Percentiles rank a stretch among this genome's conserved stretches.
These are phyloP conservation scores for Hypsizygus marmoreus DNA, from an alignment of 768 basidiomycete genomes.

Conservation along the genomic window DNA sequence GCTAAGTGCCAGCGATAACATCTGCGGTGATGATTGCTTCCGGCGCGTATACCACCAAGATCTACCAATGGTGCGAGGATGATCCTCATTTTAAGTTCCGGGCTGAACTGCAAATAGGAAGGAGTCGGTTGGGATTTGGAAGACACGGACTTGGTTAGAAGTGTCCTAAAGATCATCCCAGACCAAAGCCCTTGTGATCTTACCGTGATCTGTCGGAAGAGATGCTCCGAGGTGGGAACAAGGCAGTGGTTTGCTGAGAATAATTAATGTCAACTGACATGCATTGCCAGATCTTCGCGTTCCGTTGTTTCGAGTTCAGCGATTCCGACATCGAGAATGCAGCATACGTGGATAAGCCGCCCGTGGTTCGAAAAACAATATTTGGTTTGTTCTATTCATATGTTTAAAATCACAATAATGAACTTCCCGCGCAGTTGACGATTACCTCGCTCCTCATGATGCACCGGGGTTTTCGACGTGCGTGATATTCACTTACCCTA, in stretches of 20 bases:
- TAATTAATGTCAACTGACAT: slow-evolving; percentile 17
- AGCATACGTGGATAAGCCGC: neutral
- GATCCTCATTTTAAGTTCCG: too few relatives aligned
- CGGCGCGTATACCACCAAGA: slow-evolving; percentile 11
- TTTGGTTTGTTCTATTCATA: neutral
- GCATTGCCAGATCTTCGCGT: slow-evolving; percentile 22
- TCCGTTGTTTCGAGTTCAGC: slow-evolving; percentile 16
- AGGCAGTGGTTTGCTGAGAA: slow-evolving; percentile 20
- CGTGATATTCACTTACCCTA: neutral
- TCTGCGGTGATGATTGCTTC: slow-evolving; percentile 25
- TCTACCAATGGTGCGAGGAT: slow-evolving; percentile 3
- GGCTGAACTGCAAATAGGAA: slow-evolving; percentile 13
- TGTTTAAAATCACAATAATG: neutral
- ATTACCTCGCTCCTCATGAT: neutral
- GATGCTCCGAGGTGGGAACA: slow-evolving; percentile 45
- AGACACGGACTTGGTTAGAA: slow-evolving; percentile 29
- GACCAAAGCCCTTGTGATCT: slow-evolving; percentile 52
- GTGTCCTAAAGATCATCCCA: slow-evolving; percentile 43
- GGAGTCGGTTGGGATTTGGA: slow-evolving; percentile 24
- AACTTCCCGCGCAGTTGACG: slow-evolving; percentile 8
- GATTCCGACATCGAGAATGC: slow-evolving; percentile 5
- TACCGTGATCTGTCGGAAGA: slow-evolving; percentile 46
- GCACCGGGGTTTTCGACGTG: slow-evolving; percentile 12
- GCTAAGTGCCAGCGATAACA: neutral
- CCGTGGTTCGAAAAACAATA: neutral